Conservation (phyloP, 106 monocot species). For the Amphibolis antarctica region DNA sequence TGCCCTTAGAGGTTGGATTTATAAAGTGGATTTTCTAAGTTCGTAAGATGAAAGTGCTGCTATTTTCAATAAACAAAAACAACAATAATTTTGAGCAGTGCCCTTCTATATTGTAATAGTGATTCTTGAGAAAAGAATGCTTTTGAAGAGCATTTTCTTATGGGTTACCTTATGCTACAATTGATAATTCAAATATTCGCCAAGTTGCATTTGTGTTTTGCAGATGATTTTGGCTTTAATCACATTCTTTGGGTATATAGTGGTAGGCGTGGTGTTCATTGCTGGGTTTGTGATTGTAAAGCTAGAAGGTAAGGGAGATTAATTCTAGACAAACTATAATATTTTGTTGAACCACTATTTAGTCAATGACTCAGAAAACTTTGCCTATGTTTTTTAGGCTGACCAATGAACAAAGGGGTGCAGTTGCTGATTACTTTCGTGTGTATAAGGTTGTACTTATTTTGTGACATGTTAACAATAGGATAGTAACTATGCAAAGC, state of each 20-base stretch:
- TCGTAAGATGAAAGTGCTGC: too few species aligned
- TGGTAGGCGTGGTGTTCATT: constrained; percentile 97
- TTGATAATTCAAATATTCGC: too few species aligned
- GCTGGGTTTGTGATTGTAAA: constrained; percentile 96
- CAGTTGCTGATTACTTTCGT: constrained; percentile 77
- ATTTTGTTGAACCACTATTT: background rate
- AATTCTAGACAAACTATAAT: background rate
- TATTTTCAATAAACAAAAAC: too few species aligned
- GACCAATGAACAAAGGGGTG: constrained; percentile 73
- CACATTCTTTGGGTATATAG: constrained; percentile 97
- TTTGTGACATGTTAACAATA: background rate
- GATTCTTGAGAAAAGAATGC: too few species aligned
- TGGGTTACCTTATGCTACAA: too few species aligned
- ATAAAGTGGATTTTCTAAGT: too few species aligned
- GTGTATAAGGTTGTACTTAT: constrained; percentile 59
- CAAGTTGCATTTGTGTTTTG: background rate
- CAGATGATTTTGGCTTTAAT: constrained; percentile 98
- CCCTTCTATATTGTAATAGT: too few species aligned
- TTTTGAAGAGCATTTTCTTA: too few species aligned
- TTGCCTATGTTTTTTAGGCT: constrained; percentile 31
- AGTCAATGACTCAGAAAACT: background rate
- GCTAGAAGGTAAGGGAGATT: constrained; percentile 63
- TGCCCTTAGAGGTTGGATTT: constrained; percentile 67
- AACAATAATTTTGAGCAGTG: too few species aligned
- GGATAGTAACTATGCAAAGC: background rate